These are phyloP conservation scores for Pseudonitzschia pungens DNA, from an alignment of 108 stramenopile species.

Conservation along the genomic window DNA sequence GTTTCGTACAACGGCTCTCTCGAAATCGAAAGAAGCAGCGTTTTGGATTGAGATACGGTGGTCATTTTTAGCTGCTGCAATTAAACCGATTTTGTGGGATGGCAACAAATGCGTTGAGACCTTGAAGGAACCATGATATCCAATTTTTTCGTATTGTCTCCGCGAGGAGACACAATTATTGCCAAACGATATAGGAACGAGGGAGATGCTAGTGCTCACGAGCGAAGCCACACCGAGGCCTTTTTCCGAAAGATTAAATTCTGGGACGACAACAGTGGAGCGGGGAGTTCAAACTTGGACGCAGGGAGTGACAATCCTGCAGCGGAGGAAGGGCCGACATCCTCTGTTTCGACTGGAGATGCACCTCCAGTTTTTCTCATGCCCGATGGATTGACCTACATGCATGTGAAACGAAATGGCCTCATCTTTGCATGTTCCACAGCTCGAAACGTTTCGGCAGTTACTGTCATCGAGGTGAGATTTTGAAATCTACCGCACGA, in stretches of 20 bases:
- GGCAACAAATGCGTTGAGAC: too few species aligned
- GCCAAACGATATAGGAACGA: slow-evolving; percentile 88
- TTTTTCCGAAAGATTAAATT: slow-evolving; percentile 98
- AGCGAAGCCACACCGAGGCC: slow-evolving; percentile 89
- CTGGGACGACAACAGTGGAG: slow-evolving; percentile 64
- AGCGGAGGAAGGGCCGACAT: neutral
- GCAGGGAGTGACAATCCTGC: slow-evolving; percentile 17
- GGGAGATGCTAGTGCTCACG: slow-evolving; percentile 68
- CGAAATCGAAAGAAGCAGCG: neutral
- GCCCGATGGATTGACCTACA: slow-evolving; percentile 91
- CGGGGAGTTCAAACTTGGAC: slow-evolving; percentile 9
- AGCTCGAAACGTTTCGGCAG: slow-evolving; percentile 85
- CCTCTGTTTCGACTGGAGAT: slow-evolving; percentile 60
- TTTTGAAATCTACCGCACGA: neutral
- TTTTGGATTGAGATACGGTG: neutral
- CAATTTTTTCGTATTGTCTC: slow-evolving; percentile 97
- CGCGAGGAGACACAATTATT: slow-evolving; percentile 99
- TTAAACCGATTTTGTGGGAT: too few species aligned
- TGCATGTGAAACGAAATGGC: slow-evolving; percentile 94
- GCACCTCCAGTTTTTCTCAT: slow-evolving; percentile 90
- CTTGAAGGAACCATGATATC: slow-evolving; percentile 56
- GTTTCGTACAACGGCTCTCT: neutral
- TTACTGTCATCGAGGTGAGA: slow-evolving; percentile 76
- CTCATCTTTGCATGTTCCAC: slow-evolving; percentile 96
- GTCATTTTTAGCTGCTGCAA: neutral